phyloP scores from a whole-genome alignment of 108 stramenopile species.

The Skeletonema costatum region DNA sequence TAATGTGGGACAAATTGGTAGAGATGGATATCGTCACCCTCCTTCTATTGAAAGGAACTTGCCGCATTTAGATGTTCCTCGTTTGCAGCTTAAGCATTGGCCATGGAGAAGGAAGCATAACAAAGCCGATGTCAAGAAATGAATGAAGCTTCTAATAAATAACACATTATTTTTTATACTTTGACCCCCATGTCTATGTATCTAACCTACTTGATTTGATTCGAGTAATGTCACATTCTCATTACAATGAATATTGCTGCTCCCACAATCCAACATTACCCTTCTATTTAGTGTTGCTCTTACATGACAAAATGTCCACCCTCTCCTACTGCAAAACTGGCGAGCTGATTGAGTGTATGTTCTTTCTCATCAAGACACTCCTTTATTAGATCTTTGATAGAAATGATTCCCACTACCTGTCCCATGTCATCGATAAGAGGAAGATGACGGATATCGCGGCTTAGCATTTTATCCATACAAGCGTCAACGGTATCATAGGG shows the following conservation, averaged over 20 bases:
- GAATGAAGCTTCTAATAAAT: background rate
- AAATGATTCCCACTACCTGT: constrained; percentile 77
- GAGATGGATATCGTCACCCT: constrained; percentile 59
- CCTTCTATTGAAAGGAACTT: constrained; percentile 42
- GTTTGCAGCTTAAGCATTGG: constrained; percentile 53
- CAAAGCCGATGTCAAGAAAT: background rate
- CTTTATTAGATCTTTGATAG: constrained; percentile 88
- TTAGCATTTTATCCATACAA: constrained; percentile 94
- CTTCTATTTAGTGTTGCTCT: background rate
- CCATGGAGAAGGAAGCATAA: constrained; percentile 45
- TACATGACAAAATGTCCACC: constrained; percentile 77
- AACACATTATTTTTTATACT: background rate
- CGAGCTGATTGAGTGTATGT: constrained; percentile 72
- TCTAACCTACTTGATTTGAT: background rate
- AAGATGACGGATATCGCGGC: constrained; percentile 89
- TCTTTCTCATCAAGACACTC: constrained; percentile 77
- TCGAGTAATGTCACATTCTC: background rate
- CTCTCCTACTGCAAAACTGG: constrained; percentile 84
- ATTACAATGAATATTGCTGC: background rate
- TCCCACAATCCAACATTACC: background rate
- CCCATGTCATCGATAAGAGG: constrained; percentile 82
- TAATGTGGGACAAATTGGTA: constrained; percentile 44
- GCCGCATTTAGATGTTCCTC: constrained; percentile 54
- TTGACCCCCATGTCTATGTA: background rate
- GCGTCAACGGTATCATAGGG: constrained; percentile 79